Evolutionary conservation across 202 grass and related monocot genomes (phyloP).

Genomic region (Musa balbisiana): DNA sequence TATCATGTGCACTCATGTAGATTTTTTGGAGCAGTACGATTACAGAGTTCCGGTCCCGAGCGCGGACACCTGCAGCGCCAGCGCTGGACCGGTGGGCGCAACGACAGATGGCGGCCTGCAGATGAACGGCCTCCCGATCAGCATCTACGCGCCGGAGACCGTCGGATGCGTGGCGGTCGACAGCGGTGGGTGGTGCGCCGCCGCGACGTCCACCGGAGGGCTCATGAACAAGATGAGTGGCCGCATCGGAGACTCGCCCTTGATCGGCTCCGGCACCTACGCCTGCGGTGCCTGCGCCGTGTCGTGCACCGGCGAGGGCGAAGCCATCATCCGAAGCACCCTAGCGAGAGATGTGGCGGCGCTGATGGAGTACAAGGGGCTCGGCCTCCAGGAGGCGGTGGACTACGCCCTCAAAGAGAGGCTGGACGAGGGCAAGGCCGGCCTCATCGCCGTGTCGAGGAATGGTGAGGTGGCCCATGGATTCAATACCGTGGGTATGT

Average conservation of each 20-base stretch:
- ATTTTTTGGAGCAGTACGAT: conserved; percentile 42
- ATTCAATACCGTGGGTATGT: conserved; percentile 90
- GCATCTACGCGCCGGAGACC: conserved; percentile 89
- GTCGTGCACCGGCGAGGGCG: conserved; percentile 87
- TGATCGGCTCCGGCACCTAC: conserved; percentile 80
- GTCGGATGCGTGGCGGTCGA: conserved; percentile 83
- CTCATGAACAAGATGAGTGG: conserved; percentile 95
- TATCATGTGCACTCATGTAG: neutral
- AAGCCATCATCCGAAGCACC: conserved; percentile 88
- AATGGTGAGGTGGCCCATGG: conserved; percentile 60
- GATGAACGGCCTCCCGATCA: conserved; percentile 93
- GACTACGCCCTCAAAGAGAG: conserved; percentile 64
- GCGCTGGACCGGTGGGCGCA: neutral
- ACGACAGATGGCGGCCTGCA: conserved; percentile 23
- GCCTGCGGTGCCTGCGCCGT: conserved; percentile 60
- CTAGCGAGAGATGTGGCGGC: conserved; percentile 78
- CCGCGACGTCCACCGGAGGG: conserved; percentile 77
- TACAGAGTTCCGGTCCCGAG: conserved; percentile 54
- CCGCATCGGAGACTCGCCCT: conserved; percentile 81
- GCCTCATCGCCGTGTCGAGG: conserved; percentile 66
- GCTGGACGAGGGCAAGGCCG: conserved; percentile 59
- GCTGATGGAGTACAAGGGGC: conserved; percentile 85
- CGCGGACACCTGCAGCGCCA: conserved; percentile 38
- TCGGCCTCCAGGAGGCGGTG: conserved; percentile 58
- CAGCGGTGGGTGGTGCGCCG: conserved; percentile 31